phyloP scores from a whole-genome alignment of 2,329 filamentous ascomycete species.

The Neopestalotiopsis clavispora region DNA sequence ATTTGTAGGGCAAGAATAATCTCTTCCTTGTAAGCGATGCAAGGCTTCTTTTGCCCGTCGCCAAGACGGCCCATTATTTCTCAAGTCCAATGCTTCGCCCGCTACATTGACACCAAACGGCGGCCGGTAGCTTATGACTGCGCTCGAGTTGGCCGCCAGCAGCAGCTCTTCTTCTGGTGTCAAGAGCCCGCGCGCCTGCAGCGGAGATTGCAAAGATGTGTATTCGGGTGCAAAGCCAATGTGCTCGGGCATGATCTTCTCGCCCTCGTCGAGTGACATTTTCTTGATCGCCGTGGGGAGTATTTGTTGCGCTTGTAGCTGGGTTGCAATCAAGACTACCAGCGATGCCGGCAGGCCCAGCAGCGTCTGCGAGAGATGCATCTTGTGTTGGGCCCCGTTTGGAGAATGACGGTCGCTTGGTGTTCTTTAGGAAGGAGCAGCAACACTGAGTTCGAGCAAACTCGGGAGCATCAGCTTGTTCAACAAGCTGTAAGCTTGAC shows the following conservation, averaged over 20 bases:
- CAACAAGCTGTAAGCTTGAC: not conserved
- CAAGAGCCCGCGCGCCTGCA: slow-evolving; percentile 33
- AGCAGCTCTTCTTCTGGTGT: slow-evolving; percentile 34
- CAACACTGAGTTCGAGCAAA: not conserved
- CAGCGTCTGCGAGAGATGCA: slow-evolving; percentile 44
- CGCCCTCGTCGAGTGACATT: slow-evolving; percentile 71
- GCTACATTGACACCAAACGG: slow-evolving; percentile 57
- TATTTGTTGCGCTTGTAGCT: slow-evolving; percentile 37
- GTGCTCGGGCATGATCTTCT: slow-evolving; percentile 77
- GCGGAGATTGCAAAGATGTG: slow-evolving; percentile 34
- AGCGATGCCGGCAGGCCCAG: slow-evolving; percentile 48
- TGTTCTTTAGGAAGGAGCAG: not conserved
- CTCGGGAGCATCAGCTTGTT: not conserved
- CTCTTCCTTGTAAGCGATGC: slow-evolving; percentile 57
- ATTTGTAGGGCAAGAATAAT: slow-evolving; percentile 68
- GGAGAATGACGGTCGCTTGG: not conserved
- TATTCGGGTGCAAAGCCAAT: slow-evolving; percentile 50
- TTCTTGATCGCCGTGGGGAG: slow-evolving; percentile 71
- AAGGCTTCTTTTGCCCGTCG: slow-evolving; percentile 52
- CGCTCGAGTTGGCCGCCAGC: slow-evolving; percentile 37
- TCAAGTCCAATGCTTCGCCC: slow-evolving; percentile 21
- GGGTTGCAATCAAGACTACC: slow-evolving; percentile 48
- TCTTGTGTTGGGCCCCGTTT: slow-evolving; percentile 27
- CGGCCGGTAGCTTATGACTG: slow-evolving; percentile 46
- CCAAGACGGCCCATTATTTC: slow-evolving; percentile 35